Evolutionary conservation across 2,329 filamentous ascomycete genomes (phyloP).

Genomic region (Verticillium nubilum): DNA sequence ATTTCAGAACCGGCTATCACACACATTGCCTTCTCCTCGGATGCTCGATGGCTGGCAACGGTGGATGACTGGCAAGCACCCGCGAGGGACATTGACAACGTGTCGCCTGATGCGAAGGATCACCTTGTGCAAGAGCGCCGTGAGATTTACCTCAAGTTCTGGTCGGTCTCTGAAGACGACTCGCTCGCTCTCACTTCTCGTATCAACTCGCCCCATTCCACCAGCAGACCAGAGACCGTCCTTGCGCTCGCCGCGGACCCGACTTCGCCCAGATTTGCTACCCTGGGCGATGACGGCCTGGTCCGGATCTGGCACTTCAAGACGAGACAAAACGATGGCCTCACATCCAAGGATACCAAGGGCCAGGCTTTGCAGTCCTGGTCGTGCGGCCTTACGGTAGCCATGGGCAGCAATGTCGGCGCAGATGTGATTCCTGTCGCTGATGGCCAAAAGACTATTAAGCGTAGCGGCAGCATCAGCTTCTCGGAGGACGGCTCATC

Average conservation of each 20-base stretch:
- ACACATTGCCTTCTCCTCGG: conserved; percentile 67
- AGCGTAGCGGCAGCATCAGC: conserved; percentile 58
- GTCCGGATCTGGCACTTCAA: conserved; percentile 80
- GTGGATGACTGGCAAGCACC: conserved; percentile 87
- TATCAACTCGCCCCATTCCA: conserved; percentile 75
- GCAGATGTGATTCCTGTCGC: conserved; percentile 25
- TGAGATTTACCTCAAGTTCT: conserved; percentile 88
- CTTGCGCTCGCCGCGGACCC: conserved; percentile 71
- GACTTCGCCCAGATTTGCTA: conserved; percentile 67
- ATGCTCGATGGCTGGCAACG: conserved; percentile 87
- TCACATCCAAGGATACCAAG: conserved; percentile 53
- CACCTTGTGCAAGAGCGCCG: conserved; percentile 46
- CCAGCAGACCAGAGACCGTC: conserved; percentile 50
- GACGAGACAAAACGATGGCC: conserved; percentile 61
- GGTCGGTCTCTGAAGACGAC: conserved; percentile 59
- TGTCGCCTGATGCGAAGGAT: conserved; percentile 27
- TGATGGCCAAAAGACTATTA: conserved; percentile 20
- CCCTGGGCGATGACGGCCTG: conserved; percentile 73
- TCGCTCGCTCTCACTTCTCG: conserved; percentile 74
- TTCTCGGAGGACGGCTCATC: conserved; percentile 84
- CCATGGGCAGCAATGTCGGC: conserved; percentile 21
- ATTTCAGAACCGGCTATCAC: conserved; percentile 75
- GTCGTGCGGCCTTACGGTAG: conserved; percentile 49
- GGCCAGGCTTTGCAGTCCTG: conserved; percentile 64
- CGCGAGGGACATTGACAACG: conserved; percentile 55